Evolutionary conservation across 1,139 yeast species (phyloP), one percentile per base, ranked within the genome.

Genomic region (Pichia sp.): DNA sequence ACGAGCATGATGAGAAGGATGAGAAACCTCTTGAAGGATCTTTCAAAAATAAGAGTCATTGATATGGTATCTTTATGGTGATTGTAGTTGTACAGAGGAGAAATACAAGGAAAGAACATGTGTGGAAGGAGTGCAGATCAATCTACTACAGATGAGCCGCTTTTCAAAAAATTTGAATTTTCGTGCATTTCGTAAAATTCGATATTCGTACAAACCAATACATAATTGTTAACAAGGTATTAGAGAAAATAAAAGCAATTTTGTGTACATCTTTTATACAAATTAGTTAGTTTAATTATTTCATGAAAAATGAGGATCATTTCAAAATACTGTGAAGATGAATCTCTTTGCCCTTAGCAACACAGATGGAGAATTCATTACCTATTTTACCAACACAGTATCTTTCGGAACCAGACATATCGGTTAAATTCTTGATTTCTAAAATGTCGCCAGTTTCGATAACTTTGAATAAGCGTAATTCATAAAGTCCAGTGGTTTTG

Each of bases 341-440:
- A 28, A 46, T 22, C 17, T 42, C 20, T 7, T 19, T 15, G 4
- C 40, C 38, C 21, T 53, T 46, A 7, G 52, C 53, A 21, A 54
- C 42, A 30, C 44, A 54, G 24, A 58, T 44, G 4, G 48, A 45
- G 45, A 39, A 48, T 14, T 36, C 38, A 8, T 47, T 21, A 7
- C 53, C 53, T 10, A 56, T n/a, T 20, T 46, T 44, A 17, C 62
- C 65, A 15, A 60, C 45, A 43, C 53, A 51, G 19, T 50, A 51
- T 50, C 55, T 44, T 7, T 49, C 52, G 11, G 49, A 19, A 8
- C 39, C 21, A 8, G 42, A 33, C 10, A 46, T 42, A 31, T 48
- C 32, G 9, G 34, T 37, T 17, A 55, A 30, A 17, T 40, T 37
- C 33, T 48, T 54, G 15, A 58, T 28, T 34, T 52, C 53, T 8